phyloP scores from a whole-genome alignment of 192 early-diverging fungal genomes.

The Coemansia interrupta region DNA sequence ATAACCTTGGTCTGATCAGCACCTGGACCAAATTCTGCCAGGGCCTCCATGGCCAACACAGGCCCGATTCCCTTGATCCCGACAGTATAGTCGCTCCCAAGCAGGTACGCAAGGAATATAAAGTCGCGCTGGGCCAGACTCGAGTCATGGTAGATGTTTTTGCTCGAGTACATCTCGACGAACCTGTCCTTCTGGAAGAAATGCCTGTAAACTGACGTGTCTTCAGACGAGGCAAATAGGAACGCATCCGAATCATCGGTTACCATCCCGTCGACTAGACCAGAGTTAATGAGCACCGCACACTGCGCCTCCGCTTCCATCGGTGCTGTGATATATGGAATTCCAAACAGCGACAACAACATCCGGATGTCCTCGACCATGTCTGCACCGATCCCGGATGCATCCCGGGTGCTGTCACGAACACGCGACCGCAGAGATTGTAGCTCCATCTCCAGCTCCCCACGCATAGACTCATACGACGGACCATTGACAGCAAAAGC shows the following conservation, averaged over 20 bases:
- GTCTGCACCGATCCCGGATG: constrained; percentile 32
- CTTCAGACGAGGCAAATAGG: constrained; percentile 73
- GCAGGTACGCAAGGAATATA: constrained; percentile 79
- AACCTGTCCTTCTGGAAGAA: constrained; percentile 88
- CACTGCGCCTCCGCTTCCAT: constrained; percentile 99
- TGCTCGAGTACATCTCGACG: constrained; percentile 77
- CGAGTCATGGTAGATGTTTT: constrained; percentile 65
- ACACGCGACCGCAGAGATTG: constrained; percentile 29
- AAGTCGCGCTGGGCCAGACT: constrained; percentile 65
- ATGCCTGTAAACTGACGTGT: constrained; percentile 73
- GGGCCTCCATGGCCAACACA: constrained; percentile 84
- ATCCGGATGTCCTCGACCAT: constrained; percentile 59
- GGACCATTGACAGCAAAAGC: not conserved
- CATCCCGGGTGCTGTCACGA: constrained; percentile 30
- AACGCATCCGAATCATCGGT: constrained; percentile 98
- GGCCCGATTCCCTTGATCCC: constrained; percentile 85
- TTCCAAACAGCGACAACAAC: constrained; percentile 84
- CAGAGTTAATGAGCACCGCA: constrained; percentile 59
- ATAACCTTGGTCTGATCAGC: constrained; percentile 8
- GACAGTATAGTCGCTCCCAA: constrained; percentile 97
- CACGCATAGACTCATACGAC: constrained; percentile 19
- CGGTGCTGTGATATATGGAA: constrained; percentile 88
- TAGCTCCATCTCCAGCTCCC: constrained; percentile 33
- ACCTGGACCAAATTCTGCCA: constrained; percentile 65
- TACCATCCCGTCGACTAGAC: constrained; percentile 88